These are phyloP conservation scores for Pythium brassicae DNA, from an alignment of 352 stramenopile genomes.

Conservation along the genomic window DNA sequence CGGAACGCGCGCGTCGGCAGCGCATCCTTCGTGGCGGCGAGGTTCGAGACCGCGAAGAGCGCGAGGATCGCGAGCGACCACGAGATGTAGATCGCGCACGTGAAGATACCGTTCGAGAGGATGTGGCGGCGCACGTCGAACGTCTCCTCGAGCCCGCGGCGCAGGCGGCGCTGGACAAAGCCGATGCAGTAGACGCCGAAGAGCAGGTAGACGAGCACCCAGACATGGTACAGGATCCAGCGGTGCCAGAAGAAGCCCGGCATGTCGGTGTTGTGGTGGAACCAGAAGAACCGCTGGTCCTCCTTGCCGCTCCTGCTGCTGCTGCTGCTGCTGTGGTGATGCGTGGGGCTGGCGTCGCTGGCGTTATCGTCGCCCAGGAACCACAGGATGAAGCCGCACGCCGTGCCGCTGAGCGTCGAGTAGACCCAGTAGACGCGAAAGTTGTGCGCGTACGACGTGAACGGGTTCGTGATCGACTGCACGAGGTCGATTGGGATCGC, in stretches of 20 bases:
- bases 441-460: conserved; percentile 85
- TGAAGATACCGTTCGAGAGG: conserved; percentile 74
- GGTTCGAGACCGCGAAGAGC: conserved; percentile 65
- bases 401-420: conserved; percentile 60
- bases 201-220: conserved; percentile 71
- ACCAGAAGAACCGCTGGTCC: conserved; percentile 68
- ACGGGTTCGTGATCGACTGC: conserved; percentile 87
- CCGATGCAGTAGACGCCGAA: conserved; percentile 68
- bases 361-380: conserved; percentile 50
- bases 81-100: conserved; percentile 80
- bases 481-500: conserved; percentile 86
- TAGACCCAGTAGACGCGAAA: conserved; percentile 84
- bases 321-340: no score
- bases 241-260: conserved; percentile 77
- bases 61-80: conserved; percentile 75
- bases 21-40: conserved; percentile 26
- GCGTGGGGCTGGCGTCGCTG: conserved; percentile 17
- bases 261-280: conserved; percentile 78
- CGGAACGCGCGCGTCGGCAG: conserved; percentile 39
- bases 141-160: conserved; percentile 75
- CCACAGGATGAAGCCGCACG: conserved; percentile 66
- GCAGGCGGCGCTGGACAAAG: conserved; percentile 74
- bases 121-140: conserved; percentile 79
- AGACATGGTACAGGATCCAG: conserved; percentile 81
- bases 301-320: conserved; percentile 8